Conservation (phyloP, 2,329 filamentous ascomycete species). For the Dactylonectria macrodidyma region DNA sequence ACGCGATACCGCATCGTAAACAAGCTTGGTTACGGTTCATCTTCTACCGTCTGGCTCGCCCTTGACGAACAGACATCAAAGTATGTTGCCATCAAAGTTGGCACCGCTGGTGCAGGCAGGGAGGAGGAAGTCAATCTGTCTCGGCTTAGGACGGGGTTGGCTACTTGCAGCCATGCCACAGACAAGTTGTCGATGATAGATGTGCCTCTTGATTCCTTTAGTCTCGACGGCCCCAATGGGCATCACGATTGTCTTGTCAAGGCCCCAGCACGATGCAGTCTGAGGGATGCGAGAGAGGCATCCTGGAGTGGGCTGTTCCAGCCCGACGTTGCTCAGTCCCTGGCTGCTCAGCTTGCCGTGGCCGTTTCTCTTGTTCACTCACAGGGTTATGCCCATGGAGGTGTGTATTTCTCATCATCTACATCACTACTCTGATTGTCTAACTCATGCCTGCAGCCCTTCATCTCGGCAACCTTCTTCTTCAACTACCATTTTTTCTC, state of each 20-base stretch:
- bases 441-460: conserved; percentile 43
- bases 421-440: not conserved
- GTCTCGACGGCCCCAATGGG: conserved; percentile 47
- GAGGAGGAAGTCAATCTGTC: conserved; percentile 46
- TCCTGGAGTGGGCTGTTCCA: conserved; percentile 41
- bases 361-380: conserved; percentile 50
- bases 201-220: conserved; percentile 44
- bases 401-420: conserved; percentile 24
- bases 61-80: conserved; percentile 38
- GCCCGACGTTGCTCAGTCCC: conserved; percentile 46
- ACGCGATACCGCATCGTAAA: conserved; percentile 46
- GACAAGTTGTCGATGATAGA: conserved; percentile 32
- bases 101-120: conserved; percentile 44
- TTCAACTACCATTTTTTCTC: conserved; percentile 42
- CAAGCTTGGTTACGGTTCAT: conserved; percentile 50
- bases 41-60: conserved; percentile 53
- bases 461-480: conserved; percentile 54
- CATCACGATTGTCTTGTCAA: conserved; percentile 49
- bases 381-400: conserved; percentile 52
- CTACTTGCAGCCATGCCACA: not conserved
- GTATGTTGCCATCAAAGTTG: conserved; percentile 55
- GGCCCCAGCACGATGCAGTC: conserved; percentile 45
- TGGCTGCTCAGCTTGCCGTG: conserved; percentile 49
- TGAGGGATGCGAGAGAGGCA: conserved; percentile 40
- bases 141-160: conserved; percentile 8